These are phyloP conservation scores for Crucihimalaya himalaica DNA, from an alignment of 345 rosid genomes.

Conservation along the genomic window DNA sequence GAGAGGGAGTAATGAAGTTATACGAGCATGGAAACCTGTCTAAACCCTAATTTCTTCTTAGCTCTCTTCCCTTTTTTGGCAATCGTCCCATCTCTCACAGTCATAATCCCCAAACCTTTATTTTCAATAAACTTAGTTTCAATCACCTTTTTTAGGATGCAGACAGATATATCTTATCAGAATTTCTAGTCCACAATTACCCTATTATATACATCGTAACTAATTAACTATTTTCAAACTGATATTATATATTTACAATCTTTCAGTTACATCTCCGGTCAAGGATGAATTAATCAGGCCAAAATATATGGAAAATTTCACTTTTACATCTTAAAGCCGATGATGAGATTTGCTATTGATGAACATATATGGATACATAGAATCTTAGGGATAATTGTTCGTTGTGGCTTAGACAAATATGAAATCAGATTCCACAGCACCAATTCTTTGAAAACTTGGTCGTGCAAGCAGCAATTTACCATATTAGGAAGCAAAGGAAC, in stretches of 20 bases:
- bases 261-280: not conserved
- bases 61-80: conserved; percentile 56
- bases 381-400: not conserved
- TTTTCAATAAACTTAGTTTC: conserved; percentile 15
- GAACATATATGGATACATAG: not conserved
- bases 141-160: conserved; percentile 29
- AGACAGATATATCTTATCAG: conserved; percentile 26
- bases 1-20: conserved; percentile 53
- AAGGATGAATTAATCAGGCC: conserved; percentile 12
- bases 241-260: not conserved
- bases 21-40: conserved; percentile 55
- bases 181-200: conserved; percentile 18
- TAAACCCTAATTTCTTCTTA: conserved; percentile 46
- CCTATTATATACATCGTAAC: not conserved
- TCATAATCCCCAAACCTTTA: conserved; percentile 22
- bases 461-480: too few relatives aligned
- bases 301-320: not conserved
- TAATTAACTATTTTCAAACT: conserved; percentile 16
- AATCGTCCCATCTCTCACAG: conserved; percentile 76
- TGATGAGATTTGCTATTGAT: not conserved
- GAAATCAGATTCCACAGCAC: too few relatives aligned
- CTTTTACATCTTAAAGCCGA: conserved; percentile 3
- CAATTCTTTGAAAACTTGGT: too few relatives aligned
- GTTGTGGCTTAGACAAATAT: too few relatives aligned
- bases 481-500: too few relatives aligned